phyloP scores from a whole-genome alignment of 345 rosid species.

The Cardamine resedifolia region DNA sequence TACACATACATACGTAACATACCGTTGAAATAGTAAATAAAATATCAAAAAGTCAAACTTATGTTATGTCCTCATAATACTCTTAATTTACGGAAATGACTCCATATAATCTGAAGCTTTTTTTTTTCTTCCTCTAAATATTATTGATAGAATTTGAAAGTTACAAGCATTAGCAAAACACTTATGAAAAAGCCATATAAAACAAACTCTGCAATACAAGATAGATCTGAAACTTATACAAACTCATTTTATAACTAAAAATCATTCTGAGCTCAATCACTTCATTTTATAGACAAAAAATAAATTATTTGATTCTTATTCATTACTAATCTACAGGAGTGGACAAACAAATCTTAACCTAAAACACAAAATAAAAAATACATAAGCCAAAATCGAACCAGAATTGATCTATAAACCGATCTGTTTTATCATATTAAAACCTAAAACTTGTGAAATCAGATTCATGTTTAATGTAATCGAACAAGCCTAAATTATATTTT shows the following conservation, averaged over 20 bases:
- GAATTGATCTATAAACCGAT: not conserved
- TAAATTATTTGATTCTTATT: no score
- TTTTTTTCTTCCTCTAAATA: no score
- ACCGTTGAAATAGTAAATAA: not conserved
- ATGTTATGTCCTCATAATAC: not conserved
- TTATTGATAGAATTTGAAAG: no score
- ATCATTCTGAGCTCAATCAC: no score
- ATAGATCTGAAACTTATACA: not conserved
- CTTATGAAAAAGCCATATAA: no score
- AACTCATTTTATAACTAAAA: not conserved
- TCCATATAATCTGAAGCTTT: not conserved
- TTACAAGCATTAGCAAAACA: no score
- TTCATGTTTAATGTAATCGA: not conserved
- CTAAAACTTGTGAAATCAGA: not conserved
- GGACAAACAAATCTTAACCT: not conserved
- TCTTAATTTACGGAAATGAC: not conserved
- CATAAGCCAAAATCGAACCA: no score
- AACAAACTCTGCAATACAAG: no score
- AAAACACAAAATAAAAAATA: no score
- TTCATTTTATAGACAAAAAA: no score
- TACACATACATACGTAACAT: not conserved
- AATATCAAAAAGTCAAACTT: not conserved
- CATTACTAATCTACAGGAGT: not conserved
- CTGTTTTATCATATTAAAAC: not conserved
- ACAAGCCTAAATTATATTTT: not conserved